These are phyloP conservation scores for Protea cynaroides DNA, from an alignment of 164 flowering plant species.

Conservation along the genomic window DNA sequence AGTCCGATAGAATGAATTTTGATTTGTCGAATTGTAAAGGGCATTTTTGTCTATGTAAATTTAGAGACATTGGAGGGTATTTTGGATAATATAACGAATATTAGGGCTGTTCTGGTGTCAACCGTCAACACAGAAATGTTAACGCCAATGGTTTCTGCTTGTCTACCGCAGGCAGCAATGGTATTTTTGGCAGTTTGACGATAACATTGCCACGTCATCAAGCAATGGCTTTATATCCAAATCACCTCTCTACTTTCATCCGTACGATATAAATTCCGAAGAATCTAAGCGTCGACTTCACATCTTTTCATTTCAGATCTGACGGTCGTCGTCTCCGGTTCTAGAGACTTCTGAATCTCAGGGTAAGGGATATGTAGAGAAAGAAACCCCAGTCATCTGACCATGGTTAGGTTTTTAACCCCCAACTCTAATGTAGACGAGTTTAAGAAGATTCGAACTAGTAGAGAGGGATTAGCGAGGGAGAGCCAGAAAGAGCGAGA, in stretches of 20 bases:
- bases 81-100: neutral
- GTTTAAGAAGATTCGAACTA: too few relatives aligned
- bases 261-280: too few relatives aligned
- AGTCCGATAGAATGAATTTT: too few relatives aligned
- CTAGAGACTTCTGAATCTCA: conserved; percentile 15
- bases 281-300: neutral
- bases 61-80: neutral
- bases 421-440: neutral
- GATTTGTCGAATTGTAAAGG: neutral
- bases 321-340: conserved; percentile 1
- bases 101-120: neutral
- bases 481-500: neutral
- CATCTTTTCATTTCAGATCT: neutral
- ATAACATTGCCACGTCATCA: conserved; percentile 2
- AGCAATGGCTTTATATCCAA: neutral
- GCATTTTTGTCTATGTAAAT: neutral
- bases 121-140: too few relatives aligned
- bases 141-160: too few relatives aligned
- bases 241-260: too few relatives aligned
- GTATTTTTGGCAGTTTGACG: neutral
- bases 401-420: conserved; percentile 16
- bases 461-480: too few relatives aligned
- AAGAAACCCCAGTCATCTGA: neutral
- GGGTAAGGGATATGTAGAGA: neutral
- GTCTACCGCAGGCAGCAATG: neutral